Percentiles rank a stretch among this genome's conserved stretches.
Conservation (phyloP, 2,329 filamentous ascomycete genomes). For the Dendryphion nanum region DNA sequence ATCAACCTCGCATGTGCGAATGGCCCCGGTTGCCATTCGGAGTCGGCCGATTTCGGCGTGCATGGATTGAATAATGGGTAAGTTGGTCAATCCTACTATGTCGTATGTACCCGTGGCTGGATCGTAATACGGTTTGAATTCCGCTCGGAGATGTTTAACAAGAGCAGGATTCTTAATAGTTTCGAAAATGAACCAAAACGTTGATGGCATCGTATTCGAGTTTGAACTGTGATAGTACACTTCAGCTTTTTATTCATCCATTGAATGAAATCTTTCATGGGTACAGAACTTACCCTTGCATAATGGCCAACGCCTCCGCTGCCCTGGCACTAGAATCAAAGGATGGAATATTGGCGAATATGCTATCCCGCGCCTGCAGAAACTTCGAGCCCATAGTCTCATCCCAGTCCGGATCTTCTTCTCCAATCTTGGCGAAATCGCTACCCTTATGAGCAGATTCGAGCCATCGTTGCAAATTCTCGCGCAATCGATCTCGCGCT, state of each 20-base stretch:
- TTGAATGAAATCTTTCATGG: background rate
- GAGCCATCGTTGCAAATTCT: constrained; percentile 24
- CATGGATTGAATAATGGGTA: constrained; percentile 24
- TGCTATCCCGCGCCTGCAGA: constrained; percentile 17
- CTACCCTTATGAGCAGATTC: constrained; percentile 11
- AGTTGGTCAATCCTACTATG: constrained; percentile 10
- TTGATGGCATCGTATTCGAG: constrained; percentile 12
- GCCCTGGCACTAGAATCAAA: constrained; percentile 12
- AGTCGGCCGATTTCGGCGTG: constrained; percentile 24
- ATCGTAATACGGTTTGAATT: constrained; percentile 10
- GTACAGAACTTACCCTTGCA: constrained; percentile 19
- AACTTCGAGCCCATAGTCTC: constrained; percentile 19
- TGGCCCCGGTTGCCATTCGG: constrained; percentile 12
- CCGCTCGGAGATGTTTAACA: constrained; percentile 11
- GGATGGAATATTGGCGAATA: constrained; percentile 8
- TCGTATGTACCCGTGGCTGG: constrained; percentile 13
- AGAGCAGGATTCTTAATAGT: constrained; percentile 18
- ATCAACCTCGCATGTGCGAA: constrained; percentile 8
- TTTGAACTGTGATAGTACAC: constrained; percentile 21
- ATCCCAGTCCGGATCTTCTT: constrained; percentile 17
- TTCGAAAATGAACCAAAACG: constrained; percentile 28
- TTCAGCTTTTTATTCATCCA: constrained; percentile 3
- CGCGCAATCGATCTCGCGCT: constrained; percentile 17
- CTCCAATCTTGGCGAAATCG: constrained; percentile 12
- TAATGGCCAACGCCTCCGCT: constrained; percentile 21